A percentile compares a stretch with the other conserved stretches of the same genome.
These are phyloP conservation scores for Xylaria intraflava DNA, from an alignment of 495 filamentous ascomycete species.

Conservation along the genomic window DNA sequence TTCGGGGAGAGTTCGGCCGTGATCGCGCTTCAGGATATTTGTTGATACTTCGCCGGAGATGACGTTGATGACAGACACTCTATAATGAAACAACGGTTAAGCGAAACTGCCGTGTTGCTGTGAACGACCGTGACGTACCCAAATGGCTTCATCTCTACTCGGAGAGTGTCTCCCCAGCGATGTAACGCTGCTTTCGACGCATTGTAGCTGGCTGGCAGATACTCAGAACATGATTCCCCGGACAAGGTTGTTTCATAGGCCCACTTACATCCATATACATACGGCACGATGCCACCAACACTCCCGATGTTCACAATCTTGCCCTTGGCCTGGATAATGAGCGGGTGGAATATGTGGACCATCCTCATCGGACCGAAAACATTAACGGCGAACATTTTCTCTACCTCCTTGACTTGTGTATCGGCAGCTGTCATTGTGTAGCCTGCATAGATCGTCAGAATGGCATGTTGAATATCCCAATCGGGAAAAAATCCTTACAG, in stretches of 20 bases:
- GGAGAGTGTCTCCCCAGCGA: constrained; percentile 25
- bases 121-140: constrained; percentile 1
- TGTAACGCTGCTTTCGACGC: constrained; percentile 28
- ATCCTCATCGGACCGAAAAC: constrained; percentile 30
- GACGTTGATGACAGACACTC: neutral
- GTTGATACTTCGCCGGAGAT: neutral
- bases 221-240: neutral
- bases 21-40: neutral
- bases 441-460: neutral
- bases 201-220: constrained; percentile 22
- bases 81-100: neutral
- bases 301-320: constrained; percentile 28
- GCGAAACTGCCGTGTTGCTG: neutral
- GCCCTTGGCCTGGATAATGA: constrained; percentile 19
- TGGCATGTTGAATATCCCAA: neutral
- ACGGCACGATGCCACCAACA: constrained; percentile 28
- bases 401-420: constrained; percentile 20
- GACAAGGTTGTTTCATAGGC: neutral
- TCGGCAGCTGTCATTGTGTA: constrained; percentile 29
- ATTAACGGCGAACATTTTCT: constrained; percentile 29
- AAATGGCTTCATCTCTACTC: constrained; percentile 30
- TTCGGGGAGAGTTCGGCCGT: neutral
- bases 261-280: constrained; percentile 26
- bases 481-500: neutral
- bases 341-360: constrained; percentile 23